phyloP scores from a whole-genome alignment of 2,329 filamentous ascomycete genomes.

The Lasiodiplodia sp. region DNA sequence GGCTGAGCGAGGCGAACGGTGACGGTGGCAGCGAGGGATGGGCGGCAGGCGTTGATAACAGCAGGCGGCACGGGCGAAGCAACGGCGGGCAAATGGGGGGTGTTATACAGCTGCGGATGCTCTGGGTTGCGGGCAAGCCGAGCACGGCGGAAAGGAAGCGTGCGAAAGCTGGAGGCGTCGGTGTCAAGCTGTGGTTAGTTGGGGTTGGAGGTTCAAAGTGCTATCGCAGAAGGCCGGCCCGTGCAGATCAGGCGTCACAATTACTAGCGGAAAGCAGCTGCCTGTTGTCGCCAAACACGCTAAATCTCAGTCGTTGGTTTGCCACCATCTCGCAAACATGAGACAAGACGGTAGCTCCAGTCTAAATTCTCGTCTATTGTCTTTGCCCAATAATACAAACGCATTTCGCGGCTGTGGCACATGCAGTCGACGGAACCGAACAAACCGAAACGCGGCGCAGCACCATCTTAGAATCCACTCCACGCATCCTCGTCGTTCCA shows the following conservation, averaged over 20 bases:
- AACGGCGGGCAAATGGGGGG: not conserved
- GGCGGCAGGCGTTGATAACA: constrained; percentile 14
- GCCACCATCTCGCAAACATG: not conserved
- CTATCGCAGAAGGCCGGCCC: constrained; percentile 16
- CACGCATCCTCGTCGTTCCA: constrained; percentile 56
- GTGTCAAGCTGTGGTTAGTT: constrained; percentile 1
- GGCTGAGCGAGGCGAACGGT: constrained; percentile 2
- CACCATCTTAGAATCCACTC: constrained; percentile 35
- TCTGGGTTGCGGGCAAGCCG: not conserved
- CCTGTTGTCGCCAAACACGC: constrained; percentile 13
- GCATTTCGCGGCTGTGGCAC: not conserved
- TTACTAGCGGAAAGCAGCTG: not conserved
- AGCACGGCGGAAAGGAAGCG: constrained; percentile 1
- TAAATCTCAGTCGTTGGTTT: not conserved
- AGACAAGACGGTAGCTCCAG: not conserved
- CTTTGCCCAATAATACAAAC: not conserved
- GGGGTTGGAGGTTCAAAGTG: constrained; percentile 17
- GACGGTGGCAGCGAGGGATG: constrained; percentile 20
- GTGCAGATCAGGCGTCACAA: constrained; percentile 26
- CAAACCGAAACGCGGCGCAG: constrained; percentile 10
- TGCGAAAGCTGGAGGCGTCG: constrained; percentile 11
- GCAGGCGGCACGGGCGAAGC: constrained; percentile 5
- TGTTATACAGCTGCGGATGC: not conserved
- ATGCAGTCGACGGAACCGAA: not conserved
- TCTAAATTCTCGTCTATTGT: constrained; percentile 1